Evolutionary conservation across 257 asterid genomes (phyloP), one percentile per base, ranked within the genome.

Genomic region (Henckelia pumila): DNA sequence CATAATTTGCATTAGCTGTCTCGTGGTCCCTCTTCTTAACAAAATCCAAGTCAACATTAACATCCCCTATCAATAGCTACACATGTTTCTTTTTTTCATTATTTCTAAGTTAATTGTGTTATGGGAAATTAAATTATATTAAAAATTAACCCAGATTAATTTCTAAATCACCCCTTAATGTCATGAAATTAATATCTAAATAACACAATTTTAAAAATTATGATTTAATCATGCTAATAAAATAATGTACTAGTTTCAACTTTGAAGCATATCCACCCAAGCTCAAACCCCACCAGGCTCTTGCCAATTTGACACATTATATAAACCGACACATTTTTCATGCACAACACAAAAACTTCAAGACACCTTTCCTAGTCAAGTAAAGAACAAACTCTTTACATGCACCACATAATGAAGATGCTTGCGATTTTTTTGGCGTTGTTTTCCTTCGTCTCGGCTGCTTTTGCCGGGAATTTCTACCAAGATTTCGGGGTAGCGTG

Each of bases 401-500:
- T 56, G 61, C 5, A 65, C 61, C 63, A 59, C 19, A 50, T 13
- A 50, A 80, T 71, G 82, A 72, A 69, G 73, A 63, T 66, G 17
- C 10, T 21, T 17, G 6, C 23, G n/a, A 6, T 69, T 35, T 5
- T 58, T 67, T 47, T 58, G 37, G 71, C 66, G 28, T 61, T 81
- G 16, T 14, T 73, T 23, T 33, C 32, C 73, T 65, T 70, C 19
- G 70, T 70, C n/a, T 64, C 17, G 9, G 70, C 61, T 19, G 72
- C 69, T 33, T 56, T 69, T 9, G 72, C 69, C 2, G 77, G 66
- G 6, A 61, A 75, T 14, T 83, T 80, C 32, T 50, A 76, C 69
- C 71, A 74, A 35, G 86, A 83, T 30, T 69, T 83, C 53, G 86
- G 79, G 26, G 44, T 78, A n/a, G 74, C 77, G 0, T 83, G 83